Conservation (phyloP, 1,284 basidiomycete species). For the Ceratobasidium sp. region DNA sequence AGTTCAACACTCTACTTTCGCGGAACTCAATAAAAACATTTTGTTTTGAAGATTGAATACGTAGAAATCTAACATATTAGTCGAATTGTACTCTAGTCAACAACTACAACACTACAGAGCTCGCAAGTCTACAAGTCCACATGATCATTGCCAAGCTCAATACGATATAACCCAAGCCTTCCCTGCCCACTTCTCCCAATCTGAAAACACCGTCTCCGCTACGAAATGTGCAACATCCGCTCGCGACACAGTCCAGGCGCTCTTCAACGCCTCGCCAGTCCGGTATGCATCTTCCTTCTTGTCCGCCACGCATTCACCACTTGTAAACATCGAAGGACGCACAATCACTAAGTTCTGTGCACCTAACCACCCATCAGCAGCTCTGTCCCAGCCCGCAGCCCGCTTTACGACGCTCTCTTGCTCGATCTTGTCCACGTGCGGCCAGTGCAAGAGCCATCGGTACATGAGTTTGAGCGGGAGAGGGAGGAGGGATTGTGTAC, state of each 20-base stretch:
- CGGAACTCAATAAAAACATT: too few relatives aligned
- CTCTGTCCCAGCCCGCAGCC: conserved; percentile 55
- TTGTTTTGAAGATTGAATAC: too few relatives aligned
- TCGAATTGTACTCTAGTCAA: too few relatives aligned
- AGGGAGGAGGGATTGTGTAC: conserved; percentile 65
- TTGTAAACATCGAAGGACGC: conserved; percentile 69
- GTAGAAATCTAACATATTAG: too few relatives aligned
- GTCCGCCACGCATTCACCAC: conserved; percentile 68
- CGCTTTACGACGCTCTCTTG: conserved; percentile 65
- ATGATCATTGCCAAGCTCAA: too few relatives aligned
- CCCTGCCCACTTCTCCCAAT: conserved; percentile 68
- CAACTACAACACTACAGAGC: too few relatives aligned
- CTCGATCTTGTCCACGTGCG: conserved; percentile 71
- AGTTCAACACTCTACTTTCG: not conserved
- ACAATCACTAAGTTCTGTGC: conserved; percentile 65
- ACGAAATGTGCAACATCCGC: conserved; percentile 75
- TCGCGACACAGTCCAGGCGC: conserved; percentile 69
- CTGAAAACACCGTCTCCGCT: conserved; percentile 62
- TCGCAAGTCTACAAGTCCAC: too few relatives aligned
- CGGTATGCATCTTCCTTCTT: conserved; percentile 51
- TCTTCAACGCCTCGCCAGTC: conserved; percentile 57
- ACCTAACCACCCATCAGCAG: conserved; percentile 59
- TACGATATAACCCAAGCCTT: conserved; percentile 55
- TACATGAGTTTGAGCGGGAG: conserved; percentile 65
- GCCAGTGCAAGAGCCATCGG: conserved; percentile 58